Conservation (phyloP, 1,284 basidiomycete genomes). For the Hymenochaete sp. region DNA sequence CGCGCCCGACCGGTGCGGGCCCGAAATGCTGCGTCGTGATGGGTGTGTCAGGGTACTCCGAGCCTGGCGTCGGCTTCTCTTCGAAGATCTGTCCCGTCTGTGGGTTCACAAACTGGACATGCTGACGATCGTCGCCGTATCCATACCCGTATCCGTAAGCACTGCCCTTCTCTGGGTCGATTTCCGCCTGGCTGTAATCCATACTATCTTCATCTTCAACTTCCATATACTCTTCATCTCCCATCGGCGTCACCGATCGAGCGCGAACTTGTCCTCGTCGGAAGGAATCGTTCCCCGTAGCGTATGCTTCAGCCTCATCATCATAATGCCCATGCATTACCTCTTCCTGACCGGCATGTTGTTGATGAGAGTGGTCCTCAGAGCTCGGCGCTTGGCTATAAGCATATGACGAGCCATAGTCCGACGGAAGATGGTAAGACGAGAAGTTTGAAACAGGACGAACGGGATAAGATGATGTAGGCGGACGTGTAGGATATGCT, state of each 20-base stretch:
- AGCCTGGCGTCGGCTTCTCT: constrained; percentile 26
- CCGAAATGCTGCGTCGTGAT: constrained; percentile 76
- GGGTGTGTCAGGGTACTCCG: constrained; percentile 33
- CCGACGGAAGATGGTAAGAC: constrained; percentile 6
- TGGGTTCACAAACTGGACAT: constrained; percentile 10
- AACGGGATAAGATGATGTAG: constrained; percentile 6
- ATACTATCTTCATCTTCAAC: constrained; percentile 47
- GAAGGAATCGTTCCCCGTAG: constrained; percentile 50
- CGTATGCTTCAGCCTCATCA: constrained; percentile 55
- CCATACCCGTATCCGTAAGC: constrained; percentile 23
- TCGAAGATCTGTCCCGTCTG: neutral
- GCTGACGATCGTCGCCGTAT: constrained; percentile 1
- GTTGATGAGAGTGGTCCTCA: constrained; percentile 7
- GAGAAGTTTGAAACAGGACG: too few relatives aligned
- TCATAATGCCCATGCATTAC: constrained; percentile 27
- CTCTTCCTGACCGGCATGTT: constrained; percentile 8
- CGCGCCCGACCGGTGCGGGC: constrained; percentile 73
- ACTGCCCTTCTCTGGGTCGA: constrained; percentile 28
- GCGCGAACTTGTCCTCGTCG: constrained; percentile 46
- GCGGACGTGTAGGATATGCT: constrained; percentile 7
- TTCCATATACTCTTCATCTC: constrained; percentile 59
- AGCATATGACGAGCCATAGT: constrained; percentile 17
- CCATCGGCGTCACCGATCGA: constrained; percentile 64
- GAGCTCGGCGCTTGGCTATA: constrained; percentile 18
- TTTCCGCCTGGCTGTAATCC: constrained; percentile 27